Base-by-base conservation (phyloP, 2,329 filamentous ascomycete genomes). In the Stachybotrys echinatus region DNA sequence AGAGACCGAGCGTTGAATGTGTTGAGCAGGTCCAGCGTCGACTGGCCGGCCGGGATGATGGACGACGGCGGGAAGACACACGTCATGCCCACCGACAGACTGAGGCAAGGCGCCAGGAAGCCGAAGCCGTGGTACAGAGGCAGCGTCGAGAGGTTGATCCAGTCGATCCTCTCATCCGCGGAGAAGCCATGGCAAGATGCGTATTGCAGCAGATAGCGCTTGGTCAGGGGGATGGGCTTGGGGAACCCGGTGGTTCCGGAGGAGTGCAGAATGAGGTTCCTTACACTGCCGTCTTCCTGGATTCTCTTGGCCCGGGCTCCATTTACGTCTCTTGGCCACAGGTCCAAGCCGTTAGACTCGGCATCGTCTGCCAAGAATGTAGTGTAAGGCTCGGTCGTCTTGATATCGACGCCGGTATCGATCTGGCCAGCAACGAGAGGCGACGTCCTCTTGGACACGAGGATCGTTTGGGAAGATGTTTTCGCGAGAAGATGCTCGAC, bases 191-290 rank as follows among this genome's bases (percentile, higher is more conserved):
- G 61, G 44, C 63, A 65, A n/a, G 56, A 58, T 4, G 60, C 60
- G 47, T 59, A 64, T 2, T 54, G 54, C 6, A 65, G 55, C 3
- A 62, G n/a, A 39, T 64, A 62, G 37, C 58, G 52, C 27, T 66
- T 60, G 2, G 61, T 50, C 8, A 62, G 56, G n/a, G 52, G 56
- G 23, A 67, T 67, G 10, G 65, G 62, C 44, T 67, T 68, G 8
- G 65, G 65, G 4, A 63, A 52, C 21, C 65, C 65, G 3, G 65
- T 67, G 5, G 65, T 66, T 1, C 65, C 65, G 1, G 65, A 67
- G 4, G 63, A 65, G 48, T 68, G 65, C 8, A 67, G 55, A 20
- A 66, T 63, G 8, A 67, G 39, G 7, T 23, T 19, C 18, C 23
- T 34, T 7, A 12, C 18, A 18, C 52, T 55, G 6, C 50, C 47